Conservation (phyloP, 768 basidiomycete genomes). For the Tulasnella sp. region DNA sequence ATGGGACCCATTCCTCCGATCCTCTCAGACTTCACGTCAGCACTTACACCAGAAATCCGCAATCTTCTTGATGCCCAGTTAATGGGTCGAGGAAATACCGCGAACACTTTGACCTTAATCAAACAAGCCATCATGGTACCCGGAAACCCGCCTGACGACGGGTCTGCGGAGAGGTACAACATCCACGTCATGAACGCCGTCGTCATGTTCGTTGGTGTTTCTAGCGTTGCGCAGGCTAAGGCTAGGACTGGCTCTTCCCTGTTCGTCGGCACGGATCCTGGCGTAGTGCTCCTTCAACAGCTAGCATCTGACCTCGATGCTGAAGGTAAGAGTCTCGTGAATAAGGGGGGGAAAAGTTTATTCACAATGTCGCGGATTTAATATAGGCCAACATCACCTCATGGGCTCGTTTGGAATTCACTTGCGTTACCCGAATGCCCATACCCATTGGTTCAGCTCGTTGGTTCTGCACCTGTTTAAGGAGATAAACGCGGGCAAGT, state of each 20-base stretch:
- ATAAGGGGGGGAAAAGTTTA: not conserved
- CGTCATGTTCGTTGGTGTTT: conserved; percentile 94
- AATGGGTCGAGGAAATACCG: conserved; percentile 64
- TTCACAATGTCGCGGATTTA: conserved; percentile 14
- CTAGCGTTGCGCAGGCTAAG: conserved; percentile 84
- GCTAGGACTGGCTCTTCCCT: conserved; percentile 74
- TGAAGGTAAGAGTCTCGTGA: conserved; percentile 65
- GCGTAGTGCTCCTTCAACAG: conserved; percentile 78
- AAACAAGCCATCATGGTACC: conserved; percentile 19
- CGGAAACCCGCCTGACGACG: conserved; percentile 34
- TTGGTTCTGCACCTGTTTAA: conserved; percentile 82
- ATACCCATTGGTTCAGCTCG: conserved; percentile 97
- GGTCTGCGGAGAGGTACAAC: conserved; percentile 66
- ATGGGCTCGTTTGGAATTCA: conserved; percentile 91
- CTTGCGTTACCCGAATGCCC: conserved; percentile 94
- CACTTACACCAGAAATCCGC: conserved; percentile 74
- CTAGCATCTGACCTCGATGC: conserved; percentile 78
- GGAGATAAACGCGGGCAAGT: conserved; percentile 69
- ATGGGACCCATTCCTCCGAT: conserved; percentile 91
- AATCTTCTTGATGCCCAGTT: conserved; percentile 80
- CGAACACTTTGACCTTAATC: conserved; percentile 65
- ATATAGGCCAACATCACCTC: conserved; percentile 87
- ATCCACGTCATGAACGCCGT: conserved; percentile 86
- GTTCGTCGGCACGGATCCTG: conserved; percentile 78
- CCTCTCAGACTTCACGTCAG: conserved; percentile 83